phyloP scores from a whole-genome alignment of 495 filamentous ascomycete genomes.

The Oidiodendron maius region DNA sequence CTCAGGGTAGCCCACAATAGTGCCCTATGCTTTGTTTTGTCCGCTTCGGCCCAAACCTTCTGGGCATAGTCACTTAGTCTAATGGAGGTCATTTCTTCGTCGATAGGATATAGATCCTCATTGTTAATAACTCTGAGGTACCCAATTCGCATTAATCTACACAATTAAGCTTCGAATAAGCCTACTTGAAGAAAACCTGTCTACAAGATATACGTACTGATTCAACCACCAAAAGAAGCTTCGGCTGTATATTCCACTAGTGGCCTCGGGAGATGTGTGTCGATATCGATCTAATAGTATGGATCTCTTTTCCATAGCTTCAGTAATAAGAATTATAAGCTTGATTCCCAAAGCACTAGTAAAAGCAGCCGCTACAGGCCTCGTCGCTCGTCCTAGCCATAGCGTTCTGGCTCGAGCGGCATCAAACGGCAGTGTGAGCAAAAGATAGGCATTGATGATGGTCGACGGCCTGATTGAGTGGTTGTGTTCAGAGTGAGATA shows the following conservation, averaged over 20 bases:
- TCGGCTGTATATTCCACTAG: slow-evolving; percentile 49
- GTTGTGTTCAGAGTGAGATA: slow-evolving; percentile 28
- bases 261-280: slow-evolving; percentile 49
- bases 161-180: no score
- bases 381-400: slow-evolving; percentile 24
- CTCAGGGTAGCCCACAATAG: slow-evolving; percentile 41
- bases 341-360: slow-evolving; percentile 41
- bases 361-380: slow-evolving; percentile 30
- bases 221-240: slow-evolving; percentile 59
- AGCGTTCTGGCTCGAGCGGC: slow-evolving; percentile 32
- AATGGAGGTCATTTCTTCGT: slow-evolving; percentile 12
- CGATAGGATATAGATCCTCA: slow-evolving; percentile 15
- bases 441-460: slow-evolving; percentile 34
- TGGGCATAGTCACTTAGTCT: slow-evolving; percentile 11
- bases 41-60: slow-evolving; percentile 26
- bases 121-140: slow-evolving; percentile 26
- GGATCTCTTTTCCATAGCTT: slow-evolving; percentile 46
- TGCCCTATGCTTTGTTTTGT: slow-evolving; percentile 33
- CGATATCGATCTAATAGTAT: slow-evolving; percentile 37
- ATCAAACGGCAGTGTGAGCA: slow-evolving; percentile 36
- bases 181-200: neutral
- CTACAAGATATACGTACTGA: neutral
- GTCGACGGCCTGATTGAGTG: slow-evolving; percentile 32
- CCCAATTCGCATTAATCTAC: slow-evolving; percentile 38
- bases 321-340: slow-evolving; percentile 39